phyloP scores from a whole-genome alignment of 495 filamentous ascomycete genomes.

The Entonaema liquescens region DNA sequence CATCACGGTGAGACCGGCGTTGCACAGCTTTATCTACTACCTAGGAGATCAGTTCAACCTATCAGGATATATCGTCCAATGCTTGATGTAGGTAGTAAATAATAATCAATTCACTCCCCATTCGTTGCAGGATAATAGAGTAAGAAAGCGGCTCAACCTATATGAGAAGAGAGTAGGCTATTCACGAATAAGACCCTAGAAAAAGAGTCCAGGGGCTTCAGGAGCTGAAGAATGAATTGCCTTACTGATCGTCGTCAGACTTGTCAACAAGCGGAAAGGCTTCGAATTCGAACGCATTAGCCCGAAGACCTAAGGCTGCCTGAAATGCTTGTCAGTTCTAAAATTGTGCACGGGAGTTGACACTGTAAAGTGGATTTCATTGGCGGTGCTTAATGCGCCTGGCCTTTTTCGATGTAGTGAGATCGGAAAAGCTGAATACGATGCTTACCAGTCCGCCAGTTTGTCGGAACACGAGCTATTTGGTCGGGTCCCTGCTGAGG shows the following conservation, averaged over 20 bases:
- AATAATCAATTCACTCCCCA: no score
- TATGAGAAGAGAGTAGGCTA: not conserved
- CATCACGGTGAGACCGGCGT: no score
- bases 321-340: not conserved
- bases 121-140: not conserved
- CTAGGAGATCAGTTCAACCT: no score
- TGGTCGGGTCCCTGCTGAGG: not conserved
- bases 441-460: not conserved
- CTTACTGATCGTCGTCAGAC: not conserved
- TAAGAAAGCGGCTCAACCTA: not conserved
- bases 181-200: no score
- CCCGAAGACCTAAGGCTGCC: not conserved
- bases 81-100: no score
- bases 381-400: not conserved
- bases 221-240: not conserved
- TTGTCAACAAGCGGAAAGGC: not conserved
- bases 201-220: not conserved
- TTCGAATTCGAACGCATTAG: not conserved
- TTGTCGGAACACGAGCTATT: slow-evolving; percentile 2
- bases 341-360: not conserved
- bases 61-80: no score
- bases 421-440: slow-evolving; percentile 5
- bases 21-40: no score
- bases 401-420: not conserved
- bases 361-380: not conserved